Evolutionary conservation across 2,329 filamentous ascomycete genomes (phyloP).

Genomic region (Coniochaeta sp.): DNA sequence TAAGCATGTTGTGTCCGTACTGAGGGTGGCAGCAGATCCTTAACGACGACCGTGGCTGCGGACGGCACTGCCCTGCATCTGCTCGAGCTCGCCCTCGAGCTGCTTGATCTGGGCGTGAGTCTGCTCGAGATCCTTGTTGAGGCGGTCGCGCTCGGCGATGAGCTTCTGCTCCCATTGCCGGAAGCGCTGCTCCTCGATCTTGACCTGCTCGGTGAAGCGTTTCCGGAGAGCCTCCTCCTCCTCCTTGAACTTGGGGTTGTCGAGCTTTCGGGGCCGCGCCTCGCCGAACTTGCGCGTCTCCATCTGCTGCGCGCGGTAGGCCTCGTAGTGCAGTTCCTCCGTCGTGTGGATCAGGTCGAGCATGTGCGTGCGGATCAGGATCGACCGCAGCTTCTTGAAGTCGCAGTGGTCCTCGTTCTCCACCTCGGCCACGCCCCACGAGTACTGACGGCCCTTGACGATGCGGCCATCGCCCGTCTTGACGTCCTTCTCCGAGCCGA

Average conservation of each 20-base stretch:
- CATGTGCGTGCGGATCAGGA: slow-evolving; percentile 99
- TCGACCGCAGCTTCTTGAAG: slow-evolving; percentile 99
- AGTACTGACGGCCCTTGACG: slow-evolving; percentile 98
- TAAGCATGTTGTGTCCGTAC: not conserved
- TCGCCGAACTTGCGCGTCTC: slow-evolving; percentile 99
- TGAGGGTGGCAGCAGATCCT: not conserved
- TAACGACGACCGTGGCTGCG: slow-evolving; percentile 92
- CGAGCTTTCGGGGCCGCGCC: slow-evolving; percentile 90
- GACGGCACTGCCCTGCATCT: slow-evolving; percentile 82
- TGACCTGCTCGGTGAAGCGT: slow-evolving; percentile 99
- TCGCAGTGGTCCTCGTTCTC: slow-evolving; percentile 99
- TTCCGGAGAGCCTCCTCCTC: slow-evolving; percentile 98
- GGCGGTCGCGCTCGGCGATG: slow-evolving; percentile 93
- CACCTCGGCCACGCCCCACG: slow-evolving; percentile 98
- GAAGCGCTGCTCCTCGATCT: slow-evolving; percentile 99
- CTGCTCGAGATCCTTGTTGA: slow-evolving; percentile 99
- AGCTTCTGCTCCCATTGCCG: slow-evolving; percentile 99
- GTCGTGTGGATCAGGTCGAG: slow-evolving; percentile 99
- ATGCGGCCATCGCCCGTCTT: slow-evolving; percentile 93
- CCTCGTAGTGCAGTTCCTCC: slow-evolving; percentile 98
- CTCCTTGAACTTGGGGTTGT: slow-evolving; percentile 99
- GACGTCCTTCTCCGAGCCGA: slow-evolving; percentile 98
- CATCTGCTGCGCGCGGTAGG: slow-evolving; percentile 98
- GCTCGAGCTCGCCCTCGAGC: slow-evolving; percentile 85
- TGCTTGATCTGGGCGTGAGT: slow-evolving; percentile 93